Percentiles rank a stretch among this genome's conserved stretches.
Conservation (phyloP, 768 basidiomycete genomes). For the Termitomyces bulborhizus region DNA sequence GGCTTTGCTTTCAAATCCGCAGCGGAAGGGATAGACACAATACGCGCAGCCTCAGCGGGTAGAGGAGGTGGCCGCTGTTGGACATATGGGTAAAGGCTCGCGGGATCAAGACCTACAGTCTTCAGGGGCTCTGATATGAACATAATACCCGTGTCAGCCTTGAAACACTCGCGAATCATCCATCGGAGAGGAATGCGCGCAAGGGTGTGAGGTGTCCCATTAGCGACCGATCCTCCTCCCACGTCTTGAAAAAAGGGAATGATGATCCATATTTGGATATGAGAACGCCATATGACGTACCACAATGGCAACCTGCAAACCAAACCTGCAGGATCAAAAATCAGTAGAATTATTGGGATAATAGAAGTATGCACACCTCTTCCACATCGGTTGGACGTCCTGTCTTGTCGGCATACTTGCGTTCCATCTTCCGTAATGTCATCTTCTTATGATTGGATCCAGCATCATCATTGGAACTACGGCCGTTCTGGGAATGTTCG, state of each 20-base stretch:
- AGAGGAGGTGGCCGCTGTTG: slow-evolving; percentile 25
- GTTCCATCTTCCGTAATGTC: slow-evolving; percentile 9
- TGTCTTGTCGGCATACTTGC: slow-evolving; percentile 2
- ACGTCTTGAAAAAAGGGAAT: slow-evolving; percentile 29
- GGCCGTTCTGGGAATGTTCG: background rate
- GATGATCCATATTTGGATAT: background rate
- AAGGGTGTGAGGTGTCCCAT: slow-evolving; percentile 34
- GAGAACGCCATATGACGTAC: slow-evolving; percentile 11
- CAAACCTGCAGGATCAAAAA: slow-evolving; percentile 25
- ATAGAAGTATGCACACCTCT: slow-evolving; percentile 20
- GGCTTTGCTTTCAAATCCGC: background rate
- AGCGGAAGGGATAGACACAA: slow-evolving; percentile 15
- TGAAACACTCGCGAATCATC: slow-evolving; percentile 70
- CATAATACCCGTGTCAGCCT: slow-evolving; percentile 47
- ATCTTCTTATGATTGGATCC: slow-evolving; percentile 4
- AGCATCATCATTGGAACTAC: background rate
- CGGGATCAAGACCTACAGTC: slow-evolving; percentile 34
- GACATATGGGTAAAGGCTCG: slow-evolving; percentile 29
- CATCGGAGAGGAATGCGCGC: slow-evolving; percentile 52
- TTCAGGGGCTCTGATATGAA: slow-evolving; percentile 42
- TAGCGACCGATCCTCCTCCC: slow-evolving; percentile 44
- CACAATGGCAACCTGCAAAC: slow-evolving; percentile 39
- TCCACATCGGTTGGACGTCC: slow-evolving; percentile 29
- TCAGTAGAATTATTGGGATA: background rate
- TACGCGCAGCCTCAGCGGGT: slow-evolving; percentile 8